Evolutionary conservation across 2,329 filamentous ascomycete species (phyloP), one percentile per base, ranked within the genome.

Genomic region (Penicillium sp.): DNA sequence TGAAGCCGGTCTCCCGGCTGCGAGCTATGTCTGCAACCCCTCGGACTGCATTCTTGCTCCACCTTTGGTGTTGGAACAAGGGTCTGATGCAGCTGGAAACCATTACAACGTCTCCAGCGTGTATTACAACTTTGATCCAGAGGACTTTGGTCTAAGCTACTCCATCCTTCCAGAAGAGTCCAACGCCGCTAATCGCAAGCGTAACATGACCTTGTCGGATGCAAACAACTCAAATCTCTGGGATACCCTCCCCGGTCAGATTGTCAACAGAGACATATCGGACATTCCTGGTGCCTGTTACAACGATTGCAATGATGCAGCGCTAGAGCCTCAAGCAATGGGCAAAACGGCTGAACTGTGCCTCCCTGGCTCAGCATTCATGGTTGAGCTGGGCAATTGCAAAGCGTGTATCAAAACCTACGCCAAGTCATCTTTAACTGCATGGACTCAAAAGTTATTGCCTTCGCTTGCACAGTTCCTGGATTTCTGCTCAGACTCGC

Each of bases 81-180:
- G 14, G 18, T 47, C 50, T 18, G 49, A 28, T 10, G 31, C 20
- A n/a, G 31, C n/a, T n/a, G 29, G 23, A 11, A 23, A 46, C 50
- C 10, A 81, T 77, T 82, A 76, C 51, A 76, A 76, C 1, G 72
- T 76, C 1, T 72, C 70, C 0, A 61, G 72, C 0, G 79, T 76
- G 3, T 86, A 85, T 61, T 87, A 82, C 67, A 77, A 86, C 48
- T 72, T 87, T n/a, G 72, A 82, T 45, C 80, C 84, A 0, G 63
- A 71, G 1, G 73, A 73, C 0, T 87, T 87, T 47, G 83, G 82
- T 4, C 69, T 87, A 13, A 77, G 73, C 40, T 83, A 79, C 48
- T 77, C 77, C 34, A 81, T 86, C 14, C 86, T 85, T 14, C 24
- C 22, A 1, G 43, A 42, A 10, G 41, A 18, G 6, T 18, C 16